Base-by-base conservation (phyloP, 768 basidiomycete genomes). In the Hypholoma sublateritium region DNA sequence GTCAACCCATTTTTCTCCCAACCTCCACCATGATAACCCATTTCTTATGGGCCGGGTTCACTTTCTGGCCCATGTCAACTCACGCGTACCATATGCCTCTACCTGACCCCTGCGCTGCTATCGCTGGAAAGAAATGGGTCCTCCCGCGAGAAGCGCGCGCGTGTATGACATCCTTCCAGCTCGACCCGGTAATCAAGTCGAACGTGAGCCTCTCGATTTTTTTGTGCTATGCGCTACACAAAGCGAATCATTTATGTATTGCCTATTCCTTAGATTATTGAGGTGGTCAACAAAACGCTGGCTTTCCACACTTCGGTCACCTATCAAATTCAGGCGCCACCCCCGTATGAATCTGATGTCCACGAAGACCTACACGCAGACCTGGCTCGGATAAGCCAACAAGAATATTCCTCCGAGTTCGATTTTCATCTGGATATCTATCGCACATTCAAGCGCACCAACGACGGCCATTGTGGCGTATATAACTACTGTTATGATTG, bases 251-350 rank as follows among this genome's bases (percentile, higher is more conserved):
- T 2, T 47, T 12, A 22, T 47, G 24, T 17, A 12, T 22, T 32
- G 32, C 32, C 5, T 21, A 45, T 25, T 5, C 19, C 16, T 35
- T 57, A 85, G 84, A 77, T 81, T 48, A 72, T 86, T 35, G 80
- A 86, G 58, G 81, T 83, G 8, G 71, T 84, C 43, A 84, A 75
- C 62, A 84, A 81, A 64, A 82, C 81, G 0, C 66, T 85, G 8
- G 77, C 80, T 13, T 85, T 87, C 64, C 85, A 86, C 63, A 82
- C 84, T 0, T 85, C 84, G 2, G 77, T 80, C 22, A 85, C 84
- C 70, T 86, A 85, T 56, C 78, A 85, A 67, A 74, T 81, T 42
- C 70, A 72, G 50, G 84, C 84, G 1, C 83, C 83, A 0, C 64
- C 68, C 19, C 84, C 84, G 5, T 86, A 82, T 63, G 65, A 74